Percentiles rank a stretch among this genome's conserved stretches.
Evolutionary conservation across 805 yeast genomes (phyloP).

Genomic region (Metschnikowia colocasiae): DNA sequence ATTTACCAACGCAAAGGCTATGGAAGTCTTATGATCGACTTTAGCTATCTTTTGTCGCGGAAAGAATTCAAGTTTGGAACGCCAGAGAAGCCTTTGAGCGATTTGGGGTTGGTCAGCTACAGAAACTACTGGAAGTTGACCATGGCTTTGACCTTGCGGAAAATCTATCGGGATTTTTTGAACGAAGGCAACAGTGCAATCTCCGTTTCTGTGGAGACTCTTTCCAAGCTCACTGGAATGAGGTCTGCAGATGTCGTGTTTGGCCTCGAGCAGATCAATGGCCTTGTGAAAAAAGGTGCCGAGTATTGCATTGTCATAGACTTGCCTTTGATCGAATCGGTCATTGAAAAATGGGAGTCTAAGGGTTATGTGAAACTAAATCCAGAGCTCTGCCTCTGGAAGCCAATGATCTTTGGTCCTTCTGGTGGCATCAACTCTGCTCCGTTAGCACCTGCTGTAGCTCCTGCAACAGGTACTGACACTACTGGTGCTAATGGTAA

Average conservation of each 20-base stretch:
- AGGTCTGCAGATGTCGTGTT: slow-evolving; percentile 79
- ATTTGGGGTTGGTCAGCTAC: slow-evolving; percentile 80
- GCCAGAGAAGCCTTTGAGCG: slow-evolving; percentile 92
- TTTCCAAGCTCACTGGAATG: slow-evolving; percentile 79
- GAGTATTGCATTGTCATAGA: slow-evolving; percentile 55
- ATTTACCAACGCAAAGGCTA: slow-evolving; percentile 83
- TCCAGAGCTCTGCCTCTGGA: slow-evolving; percentile 63
- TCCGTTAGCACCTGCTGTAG: slow-evolving; percentile 33
- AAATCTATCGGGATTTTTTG: slow-evolving; percentile 22
- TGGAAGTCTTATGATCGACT: slow-evolving; percentile 84
- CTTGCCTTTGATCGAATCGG: slow-evolving; percentile 36
- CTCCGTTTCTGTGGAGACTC: slow-evolving; percentile 51
- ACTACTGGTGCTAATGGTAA: neutral
- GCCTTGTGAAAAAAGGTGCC: slow-evolving; percentile 46
- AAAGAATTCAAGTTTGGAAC: slow-evolving; percentile 81
- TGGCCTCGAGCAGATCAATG: slow-evolving; percentile 74
- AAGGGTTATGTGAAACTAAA: slow-evolving; percentile 54
- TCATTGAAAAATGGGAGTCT: slow-evolving; percentile 48
- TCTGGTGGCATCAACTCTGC: slow-evolving; percentile 78
- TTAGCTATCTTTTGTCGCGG: slow-evolving; percentile 75
- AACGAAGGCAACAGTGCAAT: neutral
- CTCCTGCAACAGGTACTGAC: slow-evolving; percentile 3
- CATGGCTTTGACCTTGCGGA: slow-evolving; percentile 47
- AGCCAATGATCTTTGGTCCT: slow-evolving; percentile 78
- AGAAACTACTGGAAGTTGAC: slow-evolving; percentile 80